A percentile compares a stretch with the other conserved stretches of the same genome.
phyloP scores from a whole-genome alignment of 1,284 basidiomycete species.

The Cryptococcus sp. region DNA sequence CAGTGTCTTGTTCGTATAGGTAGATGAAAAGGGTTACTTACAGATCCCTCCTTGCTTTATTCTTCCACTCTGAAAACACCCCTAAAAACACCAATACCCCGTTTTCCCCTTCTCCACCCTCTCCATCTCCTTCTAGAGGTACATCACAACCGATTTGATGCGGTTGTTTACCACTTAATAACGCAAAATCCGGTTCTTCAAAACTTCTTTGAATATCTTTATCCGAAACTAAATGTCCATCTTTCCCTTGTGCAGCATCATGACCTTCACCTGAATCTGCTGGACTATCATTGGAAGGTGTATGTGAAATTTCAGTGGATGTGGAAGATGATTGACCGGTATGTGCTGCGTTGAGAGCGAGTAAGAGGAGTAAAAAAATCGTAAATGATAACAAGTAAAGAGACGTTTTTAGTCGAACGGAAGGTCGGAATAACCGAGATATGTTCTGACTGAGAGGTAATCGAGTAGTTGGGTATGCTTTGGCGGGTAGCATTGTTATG shows the following conservation, averaged over 20 bases:
- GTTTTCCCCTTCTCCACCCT: slow-evolving; percentile 13
- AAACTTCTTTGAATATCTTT: slow-evolving; percentile 38
- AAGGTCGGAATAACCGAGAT: slow-evolving; percentile 23
- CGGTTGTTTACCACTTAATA: slow-evolving; percentile 41
- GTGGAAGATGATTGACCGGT: neutral
- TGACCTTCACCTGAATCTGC: slow-evolving; percentile 32
- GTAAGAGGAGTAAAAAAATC: slow-evolving; percentile 26
- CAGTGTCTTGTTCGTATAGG: neutral
- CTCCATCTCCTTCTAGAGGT: slow-evolving; percentile 21
- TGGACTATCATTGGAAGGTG: slow-evolving; percentile 16
- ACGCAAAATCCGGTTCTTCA: slow-evolving; percentile 46
- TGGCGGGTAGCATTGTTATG: neutral
- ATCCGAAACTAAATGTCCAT: slow-evolving; percentile 28
- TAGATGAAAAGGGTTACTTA: slow-evolving; percentile 12
- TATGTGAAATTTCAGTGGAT: slow-evolving; percentile 11
- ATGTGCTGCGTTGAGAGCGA: slow-evolving; percentile 29
- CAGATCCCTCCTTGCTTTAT: slow-evolving; percentile 36
- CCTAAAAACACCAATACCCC: slow-evolving; percentile 44
- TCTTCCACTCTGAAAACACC: slow-evolving; percentile 41
- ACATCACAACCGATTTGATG: slow-evolving; percentile 46
- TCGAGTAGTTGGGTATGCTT: neutral
- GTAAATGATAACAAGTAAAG: slow-evolving; percentile 24
- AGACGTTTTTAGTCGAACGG: slow-evolving; percentile 31
- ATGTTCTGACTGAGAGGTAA: neutral
- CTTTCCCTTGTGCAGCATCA: slow-evolving; percentile 29